These are phyloP conservation scores for Phaeosphaeria sp. DNA, from an alignment of 2,329 filamentous ascomycete genomes.

Conservation along the genomic window DNA sequence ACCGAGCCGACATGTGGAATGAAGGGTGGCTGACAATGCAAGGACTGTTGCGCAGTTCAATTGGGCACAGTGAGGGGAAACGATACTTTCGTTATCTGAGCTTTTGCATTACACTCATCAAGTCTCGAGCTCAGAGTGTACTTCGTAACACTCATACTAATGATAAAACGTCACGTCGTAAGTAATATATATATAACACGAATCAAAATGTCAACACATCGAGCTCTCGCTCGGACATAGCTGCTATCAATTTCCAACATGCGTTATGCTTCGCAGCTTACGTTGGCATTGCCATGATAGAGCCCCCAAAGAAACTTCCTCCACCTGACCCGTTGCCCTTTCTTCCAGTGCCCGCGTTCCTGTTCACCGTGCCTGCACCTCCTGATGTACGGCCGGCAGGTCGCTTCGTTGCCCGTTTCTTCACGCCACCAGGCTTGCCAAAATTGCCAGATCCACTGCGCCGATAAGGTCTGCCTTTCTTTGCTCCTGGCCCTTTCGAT, in stretches of 20 bases:
- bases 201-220: not conserved
- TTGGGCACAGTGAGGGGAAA: not conserved
- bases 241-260: not conserved
- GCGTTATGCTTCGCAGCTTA: conserved; percentile 10
- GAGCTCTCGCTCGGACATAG: not conserved
- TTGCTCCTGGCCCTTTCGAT: conserved; percentile 22
- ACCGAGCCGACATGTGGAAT: too few relatives aligned
- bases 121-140: not conserved
- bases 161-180: not conserved
- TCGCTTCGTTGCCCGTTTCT: conserved; percentile 23
- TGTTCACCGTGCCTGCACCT: conserved; percentile 13
- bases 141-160: not conserved
- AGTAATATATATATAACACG: not conserved
- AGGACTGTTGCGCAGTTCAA: not conserved
- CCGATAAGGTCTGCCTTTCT: conserved; percentile 22
- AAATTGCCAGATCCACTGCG: conserved; percentile 27
- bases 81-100: not conserved
- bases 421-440: conserved; percentile 22
- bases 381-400: conserved; percentile 19
- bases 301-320: conserved; percentile 8
- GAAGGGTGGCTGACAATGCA: not conserved
- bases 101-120: not conserved
- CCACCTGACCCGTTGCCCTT: conserved; percentile 15
- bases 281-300: conserved; percentile 40
- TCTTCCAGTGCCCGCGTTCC: conserved; percentile 14